phyloP scores from a whole-genome alignment of 495 filamentous ascomycete species.

The Glarea lozoyensis region DNA sequence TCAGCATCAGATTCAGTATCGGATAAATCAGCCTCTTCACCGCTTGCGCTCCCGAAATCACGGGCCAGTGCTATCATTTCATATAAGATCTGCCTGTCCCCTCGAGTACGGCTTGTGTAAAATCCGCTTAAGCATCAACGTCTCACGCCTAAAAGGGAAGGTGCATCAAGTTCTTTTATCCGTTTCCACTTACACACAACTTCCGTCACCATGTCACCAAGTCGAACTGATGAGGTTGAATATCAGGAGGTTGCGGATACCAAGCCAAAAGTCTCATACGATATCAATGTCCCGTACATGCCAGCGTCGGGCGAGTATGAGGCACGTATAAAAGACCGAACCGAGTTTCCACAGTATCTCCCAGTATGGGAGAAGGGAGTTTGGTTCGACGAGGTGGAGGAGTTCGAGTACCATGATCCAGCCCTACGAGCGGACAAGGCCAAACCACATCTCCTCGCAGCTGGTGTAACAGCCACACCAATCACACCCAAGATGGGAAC shows the following conservation, averaged over 20 bases:
- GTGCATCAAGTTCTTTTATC: too few relatives aligned
- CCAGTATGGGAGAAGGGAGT: constrained; percentile 24
- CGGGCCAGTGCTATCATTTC: too few relatives aligned
- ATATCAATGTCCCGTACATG: constrained; percentile 16
- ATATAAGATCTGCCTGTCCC: too few relatives aligned
- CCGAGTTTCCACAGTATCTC: constrained; percentile 27
- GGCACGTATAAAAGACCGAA: constrained; percentile 6
- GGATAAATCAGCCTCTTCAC: too few relatives aligned
- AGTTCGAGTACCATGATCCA: constrained; percentile 29
- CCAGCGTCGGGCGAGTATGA: constrained; percentile 9
- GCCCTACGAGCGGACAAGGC: constrained; percentile 27
- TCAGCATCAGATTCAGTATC: too few relatives aligned
- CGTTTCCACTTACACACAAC: not conserved
- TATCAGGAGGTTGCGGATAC: not conserved
- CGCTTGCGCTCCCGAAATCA: too few relatives aligned
- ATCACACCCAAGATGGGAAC: constrained; percentile 47
- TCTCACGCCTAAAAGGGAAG: too few relatives aligned
- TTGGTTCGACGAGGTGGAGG: constrained; percentile 23
- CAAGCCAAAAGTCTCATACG: constrained; percentile 8
- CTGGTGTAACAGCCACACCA: constrained; percentile 17
- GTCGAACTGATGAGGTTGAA: constrained; percentile 6
- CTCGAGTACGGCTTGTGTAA: too few relatives aligned
- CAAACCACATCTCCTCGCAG: constrained; percentile 25
- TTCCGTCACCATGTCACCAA: constrained; percentile 10
- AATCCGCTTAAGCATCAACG: too few relatives aligned